Conservation (phyloP, 768 basidiomycete genomes). For the Inosperma sp. region DNA sequence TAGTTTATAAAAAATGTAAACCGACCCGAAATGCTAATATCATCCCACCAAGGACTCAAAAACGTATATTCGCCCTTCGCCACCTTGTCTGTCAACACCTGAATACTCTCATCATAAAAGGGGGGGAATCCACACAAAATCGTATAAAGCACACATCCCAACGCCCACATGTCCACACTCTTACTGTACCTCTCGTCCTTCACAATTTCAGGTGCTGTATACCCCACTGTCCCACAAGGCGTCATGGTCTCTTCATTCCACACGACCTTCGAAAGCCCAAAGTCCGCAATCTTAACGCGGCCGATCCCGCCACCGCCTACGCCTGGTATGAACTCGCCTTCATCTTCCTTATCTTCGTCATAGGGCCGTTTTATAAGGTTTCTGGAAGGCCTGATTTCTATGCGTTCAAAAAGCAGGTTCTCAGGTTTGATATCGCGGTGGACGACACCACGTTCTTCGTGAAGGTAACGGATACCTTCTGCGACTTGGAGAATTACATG, state of each 20-base stretch:
- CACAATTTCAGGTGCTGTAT: slow-evolving; percentile 98
- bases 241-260: slow-evolving; percentile 99
- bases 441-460: slow-evolving; percentile 96
- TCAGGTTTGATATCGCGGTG: slow-evolving; percentile 99
- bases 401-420: slow-evolving; percentile 89
- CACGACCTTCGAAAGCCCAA: slow-evolving; percentile 94
- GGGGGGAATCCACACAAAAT: slow-evolving; percentile 96
- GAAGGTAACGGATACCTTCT: slow-evolving; percentile 88
- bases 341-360: slow-evolving; percentile 98
- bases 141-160: slow-evolving; percentile 99
- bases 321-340: slow-evolving; percentile 90
- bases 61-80: slow-evolving; percentile 97
- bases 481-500: slow-evolving; percentile 97
- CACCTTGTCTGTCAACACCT: slow-evolving; percentile 96
- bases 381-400: slow-evolving; percentile 87
- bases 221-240: slow-evolving; percentile 99
- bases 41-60: slow-evolving; percentile 99
- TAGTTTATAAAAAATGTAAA: background rate
- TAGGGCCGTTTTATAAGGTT: slow-evolving; percentile 74
- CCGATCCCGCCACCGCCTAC: slow-evolving; percentile 97
- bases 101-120: slow-evolving; percentile 99
- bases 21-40: slow-evolving; percentile 77
- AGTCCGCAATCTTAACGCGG: slow-evolving; percentile 97
- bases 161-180: slow-evolving; percentile 99
- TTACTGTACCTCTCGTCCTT: slow-evolving; percentile 97